Base-by-base conservation (phyloP, 257 asterid species). In the Anisodus tanguticus region DNA sequence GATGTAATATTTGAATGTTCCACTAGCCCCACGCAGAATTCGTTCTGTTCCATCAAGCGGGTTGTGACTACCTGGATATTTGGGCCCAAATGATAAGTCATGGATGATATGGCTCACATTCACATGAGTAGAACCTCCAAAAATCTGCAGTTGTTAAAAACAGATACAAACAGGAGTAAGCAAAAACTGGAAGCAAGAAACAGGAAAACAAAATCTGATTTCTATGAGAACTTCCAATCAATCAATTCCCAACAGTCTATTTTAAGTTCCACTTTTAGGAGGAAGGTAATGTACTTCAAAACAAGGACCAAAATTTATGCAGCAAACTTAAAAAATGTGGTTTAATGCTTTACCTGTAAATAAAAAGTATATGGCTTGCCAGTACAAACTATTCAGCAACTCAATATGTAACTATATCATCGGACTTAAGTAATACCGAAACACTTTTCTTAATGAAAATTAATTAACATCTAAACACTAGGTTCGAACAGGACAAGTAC, bases 1-100 rank as follows among this genome's bases (percentile, higher is more conserved):
- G 84, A 97, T 95, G 89, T 97, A 97, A 88, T 97, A 97, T 90
- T 97, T 97, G 93, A 97, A 97, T 83, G 99, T 94, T 87, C 99
- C 98, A 87, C 98, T 95, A 51, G 97, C 83, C 82, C 88, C 97
- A 77, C 81, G 98, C 93, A 97, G 89, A 83, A 91, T 95, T 81
- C 99, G 91, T 69, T 55, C 69, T 9, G 97, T 95, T 91, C 89
- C 99, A 89, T 97, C 99, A 80, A 97, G 98, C 82, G 99, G 99
- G 87, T 97, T 97, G 88, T 95, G 98, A 83, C 94, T 90, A 69
- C 99, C 98, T 70, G 99, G 99, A 89, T 97, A 97, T 88, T 93
- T 91, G 80, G 99, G 98, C 83, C 99, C 99, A 89, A 97, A 95
- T 47, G 98, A 94, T 84, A 97, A 89, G 90, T 95, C 96, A 53